Base-by-base conservation (phyloP, 768 basidiomycete species). In the Lentinula edodes region DNA sequence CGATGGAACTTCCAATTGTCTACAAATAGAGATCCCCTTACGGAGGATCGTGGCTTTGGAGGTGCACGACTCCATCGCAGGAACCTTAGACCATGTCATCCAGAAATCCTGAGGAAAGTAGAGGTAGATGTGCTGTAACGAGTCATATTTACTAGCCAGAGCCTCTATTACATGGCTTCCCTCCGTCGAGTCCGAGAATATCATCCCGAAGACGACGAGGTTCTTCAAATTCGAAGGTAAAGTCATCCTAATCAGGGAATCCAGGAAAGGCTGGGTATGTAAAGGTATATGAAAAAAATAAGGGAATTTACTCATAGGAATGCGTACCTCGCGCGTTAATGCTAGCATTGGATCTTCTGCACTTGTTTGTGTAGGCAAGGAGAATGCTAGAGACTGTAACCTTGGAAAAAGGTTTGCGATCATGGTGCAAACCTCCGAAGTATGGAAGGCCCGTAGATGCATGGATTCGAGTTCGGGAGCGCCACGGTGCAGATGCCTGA, bases 391-490 rank as follows among this genome's bases (percentile, higher is more conserved):
- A 15, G 62, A 56, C 39, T 56, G 61, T 23, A 65, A 43, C 16
- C 18, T 51, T n/a, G 62, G 64, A 46, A 65, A 63, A 16, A 56
- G 41, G 39, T 48, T 32, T 3, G 62, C 52, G 48, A 65, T 63
- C 38, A 45, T 38, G 38, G 34, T 38, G 38, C 64, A 65, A 18
- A 65, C 23, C 20, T 42, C 52, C n/a, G 52, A 42, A 5, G 64
- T 65, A 32, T 58, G 64, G 51, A 65, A 65, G 8, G 64, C 62
- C 39, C 61, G 52, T 16, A 65, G 41, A 32, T 65, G 60, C 41
- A 65, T 18, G 18, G 64, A 52, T 38, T 63, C 62, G 23, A 65
- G 52, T 7, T 58, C 18, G 34, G 62, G 58, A 45, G 62, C 62
- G 36, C 38, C 48, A 23, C 32, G 18, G 23, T 65, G 64, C n/a